These are phyloP conservation scores for Globisporangium viniferum DNA, from an alignment of 352 stramenopile species.

Conservation along the genomic window DNA sequence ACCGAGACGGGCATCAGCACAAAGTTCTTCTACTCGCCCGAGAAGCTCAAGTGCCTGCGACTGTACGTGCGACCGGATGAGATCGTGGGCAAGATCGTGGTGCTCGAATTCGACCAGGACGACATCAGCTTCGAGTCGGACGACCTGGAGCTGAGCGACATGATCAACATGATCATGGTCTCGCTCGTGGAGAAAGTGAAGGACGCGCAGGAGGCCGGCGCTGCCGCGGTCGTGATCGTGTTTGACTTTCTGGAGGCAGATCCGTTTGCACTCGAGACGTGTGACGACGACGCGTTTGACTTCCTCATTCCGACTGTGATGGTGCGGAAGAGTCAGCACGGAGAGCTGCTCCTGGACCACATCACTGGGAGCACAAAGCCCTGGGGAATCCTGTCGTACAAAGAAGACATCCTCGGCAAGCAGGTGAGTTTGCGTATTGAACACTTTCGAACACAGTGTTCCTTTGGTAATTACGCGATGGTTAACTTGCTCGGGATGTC, in stretches of 20 bases:
- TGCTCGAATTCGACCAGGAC: conserved; percentile 64
- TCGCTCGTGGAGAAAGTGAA: conserved; percentile 72
- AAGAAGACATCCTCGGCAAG: conserved; percentile 66
- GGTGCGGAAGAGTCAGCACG: conserved; percentile 52
- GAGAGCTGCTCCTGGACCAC: conserved; percentile 55
- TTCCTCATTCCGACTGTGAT: conserved; percentile 68
- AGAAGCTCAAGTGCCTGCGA: conserved; percentile 55
- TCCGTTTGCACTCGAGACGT: conserved; percentile 51
- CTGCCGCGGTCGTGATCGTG: conserved; percentile 49
- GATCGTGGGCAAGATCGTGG: conserved; percentile 34
- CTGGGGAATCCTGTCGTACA: conserved; percentile 49
- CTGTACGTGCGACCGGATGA: conserved; percentile 65
- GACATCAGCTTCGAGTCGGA: conserved; percentile 54
- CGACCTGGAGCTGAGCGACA: conserved; percentile 50
- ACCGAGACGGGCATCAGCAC: conserved; percentile 30
- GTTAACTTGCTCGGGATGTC: not conserved
- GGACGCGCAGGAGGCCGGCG: conserved; percentile 58
- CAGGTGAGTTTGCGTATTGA: conserved; percentile 33
- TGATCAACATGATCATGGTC: conserved; percentile 63
- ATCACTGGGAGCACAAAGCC: conserved; percentile 28
- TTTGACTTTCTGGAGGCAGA: conserved; percentile 74
- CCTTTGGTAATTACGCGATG: not conserved
- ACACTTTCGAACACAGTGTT: not conserved
- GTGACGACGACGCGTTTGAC: conserved; percentile 48
- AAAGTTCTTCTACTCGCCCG: conserved; percentile 60